These are phyloP conservation scores for Chenopodium suecicum DNA, from an alignment of 148 eudicot species.

Conservation along the genomic window DNA sequence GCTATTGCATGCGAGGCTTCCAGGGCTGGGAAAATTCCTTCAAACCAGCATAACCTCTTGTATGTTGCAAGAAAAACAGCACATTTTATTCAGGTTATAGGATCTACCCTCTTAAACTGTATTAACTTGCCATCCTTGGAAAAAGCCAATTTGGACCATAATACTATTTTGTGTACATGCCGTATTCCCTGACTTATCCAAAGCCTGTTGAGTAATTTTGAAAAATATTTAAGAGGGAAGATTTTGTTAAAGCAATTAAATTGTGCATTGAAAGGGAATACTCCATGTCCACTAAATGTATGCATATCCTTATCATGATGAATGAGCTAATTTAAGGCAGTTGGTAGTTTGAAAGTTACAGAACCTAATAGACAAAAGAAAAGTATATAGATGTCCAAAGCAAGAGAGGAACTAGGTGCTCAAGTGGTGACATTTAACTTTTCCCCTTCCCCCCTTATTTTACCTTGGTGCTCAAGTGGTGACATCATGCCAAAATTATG, in stretches of 20 bases:
- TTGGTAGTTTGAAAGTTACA: not conserved
- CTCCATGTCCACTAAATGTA: not conserved
- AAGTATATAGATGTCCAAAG: no score
- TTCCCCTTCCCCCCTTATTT: not conserved
- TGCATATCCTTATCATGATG: not conserved
- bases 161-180: not conserved
- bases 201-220: not conserved
- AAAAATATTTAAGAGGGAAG: not conserved
- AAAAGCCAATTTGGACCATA: not conserved
- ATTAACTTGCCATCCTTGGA: not conserved
- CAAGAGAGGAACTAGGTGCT: no score
- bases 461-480: slow-evolving; percentile 26
- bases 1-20: slow-evolving; percentile 87
- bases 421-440: no score
- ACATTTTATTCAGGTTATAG: not conserved
- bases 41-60: slow-evolving; percentile 53
- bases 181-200: not conserved
- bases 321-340: not conserved
- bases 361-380: not conserved
- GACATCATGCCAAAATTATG: slow-evolving; percentile 34
- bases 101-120: not conserved
- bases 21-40: slow-evolving; percentile 77
- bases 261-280: not conserved
- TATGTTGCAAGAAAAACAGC: slow-evolving; percentile 43
- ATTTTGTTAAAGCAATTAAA: not conserved